Evolutionary conservation across 2,329 filamentous ascomycete genomes (phyloP).

Genomic region (Gremmenia infestans): DNA sequence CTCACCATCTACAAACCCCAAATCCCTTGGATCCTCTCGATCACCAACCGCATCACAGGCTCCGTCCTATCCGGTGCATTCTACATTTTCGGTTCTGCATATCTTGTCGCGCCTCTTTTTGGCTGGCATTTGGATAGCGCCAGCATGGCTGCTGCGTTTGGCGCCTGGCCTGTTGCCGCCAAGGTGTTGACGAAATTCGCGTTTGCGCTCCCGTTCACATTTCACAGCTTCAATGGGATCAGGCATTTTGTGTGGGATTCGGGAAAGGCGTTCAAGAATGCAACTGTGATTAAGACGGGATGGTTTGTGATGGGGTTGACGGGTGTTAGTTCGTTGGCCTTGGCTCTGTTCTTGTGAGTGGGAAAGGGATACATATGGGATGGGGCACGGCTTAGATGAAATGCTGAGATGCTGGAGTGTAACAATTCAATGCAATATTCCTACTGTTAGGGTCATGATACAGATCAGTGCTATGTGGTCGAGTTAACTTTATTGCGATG

Average conservation of each 20-base stretch:
- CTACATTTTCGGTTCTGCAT: slow-evolving; percentile 63
- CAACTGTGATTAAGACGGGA: slow-evolving; percentile 59
- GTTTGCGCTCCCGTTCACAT: slow-evolving; percentile 61
- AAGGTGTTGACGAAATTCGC: slow-evolving; percentile 56
- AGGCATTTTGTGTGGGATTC: slow-evolving; percentile 69
- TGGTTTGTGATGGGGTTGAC: slow-evolving; percentile 58
- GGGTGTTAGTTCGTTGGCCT: slow-evolving; percentile 39
- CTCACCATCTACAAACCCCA: slow-evolving; percentile 66
- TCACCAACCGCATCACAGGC: slow-evolving; percentile 61
- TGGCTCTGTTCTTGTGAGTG: slow-evolving; percentile 26
- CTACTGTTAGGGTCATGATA: neutral
- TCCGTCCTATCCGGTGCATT: slow-evolving; percentile 53
- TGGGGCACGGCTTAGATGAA: neutral
- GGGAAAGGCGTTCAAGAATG: slow-evolving; percentile 56
- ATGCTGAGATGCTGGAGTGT: neutral
- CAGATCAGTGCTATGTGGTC: no score
- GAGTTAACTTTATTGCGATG: no score
- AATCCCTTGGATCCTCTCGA: slow-evolving; percentile 61
- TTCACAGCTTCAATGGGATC: slow-evolving; percentile 63
- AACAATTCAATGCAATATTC: neutral
- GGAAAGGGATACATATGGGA: neutral
- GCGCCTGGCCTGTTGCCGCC: slow-evolving; percentile 50
- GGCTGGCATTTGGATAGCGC: slow-evolving; percentile 65
- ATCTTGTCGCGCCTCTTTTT: slow-evolving; percentile 58
- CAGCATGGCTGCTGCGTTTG: slow-evolving; percentile 59